These are phyloP conservation scores for Colletotrichum tropicale DNA, from an alignment of 2,329 filamentous ascomycete species.

Conservation along the genomic window DNA sequence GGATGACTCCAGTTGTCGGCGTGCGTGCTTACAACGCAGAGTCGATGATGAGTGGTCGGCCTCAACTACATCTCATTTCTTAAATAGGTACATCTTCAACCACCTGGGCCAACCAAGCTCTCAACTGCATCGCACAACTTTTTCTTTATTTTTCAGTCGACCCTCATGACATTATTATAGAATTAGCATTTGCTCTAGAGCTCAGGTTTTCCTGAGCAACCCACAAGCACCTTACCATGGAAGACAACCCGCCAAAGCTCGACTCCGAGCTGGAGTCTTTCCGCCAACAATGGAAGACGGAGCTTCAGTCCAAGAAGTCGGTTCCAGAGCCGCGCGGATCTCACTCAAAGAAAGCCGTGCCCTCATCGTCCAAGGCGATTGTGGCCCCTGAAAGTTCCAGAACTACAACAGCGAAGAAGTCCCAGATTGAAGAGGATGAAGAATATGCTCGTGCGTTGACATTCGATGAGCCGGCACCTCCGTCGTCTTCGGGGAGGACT, in stretches of 20 bases:
- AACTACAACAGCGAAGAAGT: neutral
- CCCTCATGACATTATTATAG: neutral
- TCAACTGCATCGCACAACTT: neutral
- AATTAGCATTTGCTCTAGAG: neutral
- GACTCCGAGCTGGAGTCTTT: constrained; percentile 84
- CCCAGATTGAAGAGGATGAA: constrained; percentile 37
- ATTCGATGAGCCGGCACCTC: constrained; percentile 33
- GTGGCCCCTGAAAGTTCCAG: constrained; percentile 26
- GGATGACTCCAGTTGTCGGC: constrained; percentile 15
- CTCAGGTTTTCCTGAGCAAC: neutral
- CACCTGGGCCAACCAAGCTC: neutral
- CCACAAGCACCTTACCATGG: neutral
- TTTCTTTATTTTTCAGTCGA: neutral
- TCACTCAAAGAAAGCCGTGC: constrained; percentile 26
- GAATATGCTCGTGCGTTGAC: constrained; percentile 34
- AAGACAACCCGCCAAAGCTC: constrained; percentile 35
- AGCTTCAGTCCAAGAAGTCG: constrained; percentile 60
- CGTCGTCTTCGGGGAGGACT: neutral
- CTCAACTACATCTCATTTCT: constrained; percentile 11
- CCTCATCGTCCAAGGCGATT: constrained; percentile 23
- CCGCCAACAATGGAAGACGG: constrained; percentile 83
- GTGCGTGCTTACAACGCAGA: constrained; percentile 14
- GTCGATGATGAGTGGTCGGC: constrained; percentile 16
- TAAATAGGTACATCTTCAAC: neutral
- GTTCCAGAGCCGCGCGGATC: neutral